Conservation (phyloP, 306 rosid species). For the Argentina anserina region DNA sequence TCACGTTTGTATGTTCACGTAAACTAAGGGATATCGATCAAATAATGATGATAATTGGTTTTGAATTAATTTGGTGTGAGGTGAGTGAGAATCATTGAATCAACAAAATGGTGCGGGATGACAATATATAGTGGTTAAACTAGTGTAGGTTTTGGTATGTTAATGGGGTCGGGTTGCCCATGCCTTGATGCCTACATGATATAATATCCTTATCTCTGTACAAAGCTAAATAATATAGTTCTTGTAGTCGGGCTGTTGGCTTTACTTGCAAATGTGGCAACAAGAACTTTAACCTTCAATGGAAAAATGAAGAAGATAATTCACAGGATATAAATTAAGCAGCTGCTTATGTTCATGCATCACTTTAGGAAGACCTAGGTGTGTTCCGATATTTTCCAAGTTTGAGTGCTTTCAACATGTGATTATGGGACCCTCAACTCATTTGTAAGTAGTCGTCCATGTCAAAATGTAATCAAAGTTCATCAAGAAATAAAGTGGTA, state of each 20-base stretch:
- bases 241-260: background rate
- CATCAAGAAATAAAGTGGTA: background rate
- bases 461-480: background rate
- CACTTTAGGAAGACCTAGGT: too few relatives aligned
- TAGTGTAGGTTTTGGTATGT: background rate
- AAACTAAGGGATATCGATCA: background rate
- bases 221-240: too few relatives aligned
- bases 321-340: too few relatives aligned
- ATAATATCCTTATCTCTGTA: too few relatives aligned
- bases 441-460: background rate
- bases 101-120: too few relatives aligned
- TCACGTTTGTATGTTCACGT: background rate
- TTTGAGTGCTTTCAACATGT: background rate
- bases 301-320: background rate
- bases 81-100: background rate
- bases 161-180: background rate
- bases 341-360: background rate
- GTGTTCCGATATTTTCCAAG: background rate
- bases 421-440: slow-evolving; percentile 6
- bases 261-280: background rate
- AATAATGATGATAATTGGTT: background rate
- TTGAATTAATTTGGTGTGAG: background rate
- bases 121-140: too few relatives aligned
- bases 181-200: too few relatives aligned
- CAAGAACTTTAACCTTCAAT: background rate